Base-by-base conservation (phyloP, 1,284 basidiomycete species). In the Vanrija humicola region DNA sequence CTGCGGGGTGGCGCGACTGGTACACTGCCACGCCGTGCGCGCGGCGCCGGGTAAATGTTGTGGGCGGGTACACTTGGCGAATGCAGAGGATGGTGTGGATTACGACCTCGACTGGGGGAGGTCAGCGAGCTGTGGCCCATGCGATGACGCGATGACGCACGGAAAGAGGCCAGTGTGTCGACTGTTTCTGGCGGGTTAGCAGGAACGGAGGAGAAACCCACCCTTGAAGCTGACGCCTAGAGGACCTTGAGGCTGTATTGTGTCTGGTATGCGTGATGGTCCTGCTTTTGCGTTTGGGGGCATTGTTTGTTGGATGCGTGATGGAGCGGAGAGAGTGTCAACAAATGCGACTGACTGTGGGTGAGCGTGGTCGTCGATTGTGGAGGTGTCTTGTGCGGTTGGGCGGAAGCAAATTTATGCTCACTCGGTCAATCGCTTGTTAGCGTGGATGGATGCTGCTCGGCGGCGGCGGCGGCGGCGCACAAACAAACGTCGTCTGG, bases 71-170 rank as follows among this genome's bases (percentile, higher is more conserved):
- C 46, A 98, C 82, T 59, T 87, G 85, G 23, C 94, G 86, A 23
- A 93, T 84, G 68, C 90, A 95, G 1, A 98, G 82, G 57, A 98
- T 89, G 1, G 87, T 88, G 71, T 97, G 93, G 56, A 96, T 86
- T 2, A 90, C 88, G 23, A 94, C 88, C 73, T 98, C 94, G 64
- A 98, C 91, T 5, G n/a, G 6, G 16, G 21, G 21, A 23, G 21
- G 44, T 44, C 21, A 52, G 38, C 21, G 21, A 5, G 21, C 29
- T 45, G 16, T 9, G 18, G 38, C 21, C 38, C 34, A 5, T 23
- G 14, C 34, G n/a, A 1, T 28, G 21, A 23, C 21, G 21, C 21
- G 21, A 28, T 28, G 40, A 59, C 69, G 26, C 48, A 74, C 72
- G 60, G 54, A 73, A 70, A 0, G 72, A 70, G 7, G 70, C 63